Conservation (phyloP, 495 filamentous ascomycete genomes). For the Talaromyces thailandensis region DNA sequence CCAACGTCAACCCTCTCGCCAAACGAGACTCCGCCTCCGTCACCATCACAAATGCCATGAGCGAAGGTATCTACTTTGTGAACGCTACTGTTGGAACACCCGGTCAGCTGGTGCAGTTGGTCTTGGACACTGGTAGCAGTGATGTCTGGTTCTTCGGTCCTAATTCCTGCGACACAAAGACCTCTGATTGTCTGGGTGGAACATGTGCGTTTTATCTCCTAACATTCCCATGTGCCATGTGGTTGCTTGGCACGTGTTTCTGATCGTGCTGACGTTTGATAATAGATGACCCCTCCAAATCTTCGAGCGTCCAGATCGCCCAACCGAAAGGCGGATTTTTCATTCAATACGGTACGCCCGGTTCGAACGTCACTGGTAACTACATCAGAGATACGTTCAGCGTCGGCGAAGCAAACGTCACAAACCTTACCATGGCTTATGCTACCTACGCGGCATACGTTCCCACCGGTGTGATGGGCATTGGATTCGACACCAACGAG, state of each 20-base stretch:
- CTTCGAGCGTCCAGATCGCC: background rate
- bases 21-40: slow-evolving; percentile 39
- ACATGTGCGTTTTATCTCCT: background rate
- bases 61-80: slow-evolving; percentile 40
- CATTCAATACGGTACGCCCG: slow-evolving; percentile 64
- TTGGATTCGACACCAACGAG: slow-evolving; percentile 65
- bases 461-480: slow-evolving; percentile 55
- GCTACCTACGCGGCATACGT: slow-evolving; percentile 44
- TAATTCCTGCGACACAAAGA: slow-evolving; percentile 3
- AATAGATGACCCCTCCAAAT: slow-evolving; percentile 1
- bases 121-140: slow-evolving; percentile 66
- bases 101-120: slow-evolving; percentile 40
- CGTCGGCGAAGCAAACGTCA: slow-evolving; percentile 43
- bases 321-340: slow-evolving; percentile 42
- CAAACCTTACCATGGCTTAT: slow-evolving; percentile 59
- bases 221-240: background rate
- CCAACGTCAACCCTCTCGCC: background rate
- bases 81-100: slow-evolving; percentile 59
- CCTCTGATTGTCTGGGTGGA: slow-evolving; percentile 3
- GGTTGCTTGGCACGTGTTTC: background rate
- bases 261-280: background rate
- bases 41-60: slow-evolving; percentile 43
- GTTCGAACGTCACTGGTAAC: slow-evolving; percentile 58
- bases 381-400: slow-evolving; percentile 60
- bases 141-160: slow-evolving; percentile 56